phyloP scores from a whole-genome alignment of 176 grass and related monocot species.

The Zizania latifolia region DNA sequence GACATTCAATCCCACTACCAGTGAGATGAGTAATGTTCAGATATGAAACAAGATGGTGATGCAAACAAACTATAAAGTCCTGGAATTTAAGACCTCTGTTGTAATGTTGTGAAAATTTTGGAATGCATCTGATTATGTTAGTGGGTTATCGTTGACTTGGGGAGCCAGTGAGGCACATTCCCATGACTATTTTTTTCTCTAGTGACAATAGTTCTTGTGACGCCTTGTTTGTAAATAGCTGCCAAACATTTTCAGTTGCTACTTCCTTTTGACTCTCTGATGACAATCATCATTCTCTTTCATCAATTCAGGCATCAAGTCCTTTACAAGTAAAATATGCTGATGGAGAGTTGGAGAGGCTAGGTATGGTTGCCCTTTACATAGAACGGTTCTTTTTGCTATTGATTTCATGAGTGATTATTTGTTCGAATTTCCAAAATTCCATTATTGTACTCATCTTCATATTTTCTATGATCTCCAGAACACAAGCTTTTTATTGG shows the following conservation, averaged over 20 bases:
- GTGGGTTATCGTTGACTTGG: conserved; percentile 17
- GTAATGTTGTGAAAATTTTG: conserved; percentile 8
- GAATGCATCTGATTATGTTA: not conserved
- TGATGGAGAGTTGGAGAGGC: conserved; percentile 96
- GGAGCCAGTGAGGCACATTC: conserved; percentile 11
- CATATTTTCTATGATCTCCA: conserved; percentile 29
- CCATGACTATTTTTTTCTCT: not conserved
- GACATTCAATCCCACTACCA: conserved; percentile 20
- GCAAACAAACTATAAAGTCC: conserved; percentile 4
- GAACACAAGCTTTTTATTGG: conserved; percentile 98
- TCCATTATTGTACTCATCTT: conserved; percentile 13
- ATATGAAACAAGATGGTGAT: conserved; percentile 18
- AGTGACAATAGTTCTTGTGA: not conserved
- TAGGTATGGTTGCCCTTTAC: conserved; percentile 50
- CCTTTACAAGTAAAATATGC: conserved; percentile 99
- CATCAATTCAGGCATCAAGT: conserved; percentile 66
- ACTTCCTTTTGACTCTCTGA: conserved; percentile 14
- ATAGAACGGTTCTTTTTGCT: conserved; percentile 20
- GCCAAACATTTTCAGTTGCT: not conserved
- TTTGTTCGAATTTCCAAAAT: not conserved
- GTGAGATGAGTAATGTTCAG: conserved; percentile 1
- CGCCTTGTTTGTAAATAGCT: conserved; percentile 1
- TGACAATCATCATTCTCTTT: not conserved
- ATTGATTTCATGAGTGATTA: not conserved
- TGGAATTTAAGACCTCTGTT: not conserved